Base-by-base conservation (phyloP, 1,284 basidiomycete species). In the Cerrena zonata region DNA sequence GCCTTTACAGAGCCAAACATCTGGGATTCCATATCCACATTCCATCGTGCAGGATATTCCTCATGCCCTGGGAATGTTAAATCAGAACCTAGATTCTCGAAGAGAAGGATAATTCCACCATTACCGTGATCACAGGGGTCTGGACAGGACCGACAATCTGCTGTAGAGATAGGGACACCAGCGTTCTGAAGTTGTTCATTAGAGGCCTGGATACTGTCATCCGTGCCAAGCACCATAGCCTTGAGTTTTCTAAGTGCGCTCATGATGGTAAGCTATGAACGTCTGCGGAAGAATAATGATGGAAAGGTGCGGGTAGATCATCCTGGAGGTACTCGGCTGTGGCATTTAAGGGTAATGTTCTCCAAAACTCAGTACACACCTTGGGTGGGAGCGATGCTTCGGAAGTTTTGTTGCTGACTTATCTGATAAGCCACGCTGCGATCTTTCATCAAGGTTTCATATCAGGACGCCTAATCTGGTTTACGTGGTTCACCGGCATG, bases 1-100 rank as follows among this genome's bases (percentile, higher is more conserved):
- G 90, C 84, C 64, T 89, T 88, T 24, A 92, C 79, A 23, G 84
- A 82, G 5, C 92, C 93, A 13, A 92, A 69, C 77, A 96, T 80
- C 48, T 87, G 79, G 13, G 79, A 80, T 47, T 86, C 82, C 73
- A 79, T 82, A 69, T 94, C 91, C 39, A 89, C 74, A 53, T 84
- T 78, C 63, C 93, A 84, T 47, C 77, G 78, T 18, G 67, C 67
- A 21, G 89, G 83, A 60, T 86, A 88, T 45, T 82, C 80, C 40
- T 86, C 84, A 59, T 91, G 84, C 51, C 83, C 87, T 79, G 66
- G 27, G 46, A 24, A 30, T 63, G 56, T 23, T 73, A 13, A 56
- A 4, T 24, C 26, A 21, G 22, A 24, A 26, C 19, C 23, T 22
- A n/a, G n/a, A 5, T 22, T 23, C 53, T 25, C 54, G 57, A 19